Conservation (phyloP, 371 early-diverging fungal genomes). For the Mucor sp. region DNA sequence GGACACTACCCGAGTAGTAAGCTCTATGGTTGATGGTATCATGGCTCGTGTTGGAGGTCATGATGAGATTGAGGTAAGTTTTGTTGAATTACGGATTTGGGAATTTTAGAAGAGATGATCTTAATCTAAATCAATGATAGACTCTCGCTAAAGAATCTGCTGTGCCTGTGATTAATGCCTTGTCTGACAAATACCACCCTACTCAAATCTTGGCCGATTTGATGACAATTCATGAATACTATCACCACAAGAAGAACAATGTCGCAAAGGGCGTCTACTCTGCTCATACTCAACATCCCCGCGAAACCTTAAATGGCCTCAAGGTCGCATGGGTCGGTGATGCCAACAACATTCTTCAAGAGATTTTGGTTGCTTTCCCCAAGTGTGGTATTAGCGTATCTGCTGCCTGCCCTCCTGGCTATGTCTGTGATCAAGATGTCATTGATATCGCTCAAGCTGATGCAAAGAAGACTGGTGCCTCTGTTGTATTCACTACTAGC, state of each 20-base stretch:
- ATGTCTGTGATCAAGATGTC: slow-evolving; percentile 73
- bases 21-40: slow-evolving; percentile 93
- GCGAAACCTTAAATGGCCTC: slow-evolving; percentile 64
- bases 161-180: slow-evolving; percentile 95
- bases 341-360: slow-evolving; percentile 93
- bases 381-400: slow-evolving; percentile 83
- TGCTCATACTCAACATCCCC: slow-evolving; percentile 49
- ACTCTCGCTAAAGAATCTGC: slow-evolving; percentile 80
- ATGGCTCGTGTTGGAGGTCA: slow-evolving; percentile 93
- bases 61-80: slow-evolving; percentile 77
- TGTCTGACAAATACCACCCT: slow-evolving; percentile 93
- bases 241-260: slow-evolving; percentile 33
- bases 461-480: slow-evolving; percentile 47
- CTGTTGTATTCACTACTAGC: slow-evolving; percentile 62
- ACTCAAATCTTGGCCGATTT: slow-evolving; percentile 96
- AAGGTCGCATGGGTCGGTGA: slow-evolving; percentile 97
- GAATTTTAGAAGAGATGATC: slow-evolving; percentile 2
- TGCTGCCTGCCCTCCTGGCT: slow-evolving; percentile 86
- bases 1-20: slow-evolving; percentile 89
- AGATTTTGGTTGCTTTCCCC: slow-evolving; percentile 85
- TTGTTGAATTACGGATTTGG: background rate
- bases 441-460: slow-evolving; percentile 61
- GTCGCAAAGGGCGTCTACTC: slow-evolving; percentile 40
- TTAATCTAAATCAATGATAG: slow-evolving; percentile 29
- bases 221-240: slow-evolving; percentile 88